Evolutionary conservation across 1,284 basidiomycete genomes (phyloP), one percentile per base, ranked within the genome.

Genomic region (Austroboletus olivaceoglutinosus): DNA sequence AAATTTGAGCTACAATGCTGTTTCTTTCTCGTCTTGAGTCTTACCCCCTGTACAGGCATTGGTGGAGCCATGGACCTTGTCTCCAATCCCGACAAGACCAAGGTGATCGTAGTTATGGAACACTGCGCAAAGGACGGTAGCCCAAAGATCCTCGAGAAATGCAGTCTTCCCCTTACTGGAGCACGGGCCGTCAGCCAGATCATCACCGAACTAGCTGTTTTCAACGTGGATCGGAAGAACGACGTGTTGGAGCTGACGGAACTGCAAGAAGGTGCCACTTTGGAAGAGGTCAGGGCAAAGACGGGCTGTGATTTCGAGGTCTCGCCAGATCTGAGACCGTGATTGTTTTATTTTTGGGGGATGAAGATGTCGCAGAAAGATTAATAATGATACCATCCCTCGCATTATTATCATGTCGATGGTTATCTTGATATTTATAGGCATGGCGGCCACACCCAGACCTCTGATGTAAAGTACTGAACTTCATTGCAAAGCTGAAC

Each of bases 11-110:
- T n/a, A 9, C 16, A 5, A 19, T 15, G 33, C 18, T 22, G 21
- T 41, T 40, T 23, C 22, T 36, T 52, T 50, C 55, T 56, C 46
- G 50, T 19, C 37, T 30, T 48, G 10, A 25, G 7, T 51, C 41
- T 30, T 46, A 23, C 7, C 30, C 8, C 18, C 16, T 41, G 29
- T 23, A 19, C 57, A 86, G 91, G 91, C 44, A 94, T 97, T 68
- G 94, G 94, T 27, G 94, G 95, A 51, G 93, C 94, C 1, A 97
- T 97, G 93, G 93, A 96, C 66, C 84, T 95, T 47, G 92, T 95
- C 50, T 93, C 91, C 41, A 94, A 93, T 71, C 93, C 92, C 2
- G 91, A 93, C 67, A 83, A 86, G 72, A 95, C 93, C 43, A 92
- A 88, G 70, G 86, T 91, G 55, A 91, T 96, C 52, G 91, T 83